Percentiles rank a stretch among this genome's conserved stretches.
These are phyloP conservation scores for Xerocomellus dryophilus DNA, from an alignment of 768 basidiomycete species.

Conservation along the genomic window DNA sequence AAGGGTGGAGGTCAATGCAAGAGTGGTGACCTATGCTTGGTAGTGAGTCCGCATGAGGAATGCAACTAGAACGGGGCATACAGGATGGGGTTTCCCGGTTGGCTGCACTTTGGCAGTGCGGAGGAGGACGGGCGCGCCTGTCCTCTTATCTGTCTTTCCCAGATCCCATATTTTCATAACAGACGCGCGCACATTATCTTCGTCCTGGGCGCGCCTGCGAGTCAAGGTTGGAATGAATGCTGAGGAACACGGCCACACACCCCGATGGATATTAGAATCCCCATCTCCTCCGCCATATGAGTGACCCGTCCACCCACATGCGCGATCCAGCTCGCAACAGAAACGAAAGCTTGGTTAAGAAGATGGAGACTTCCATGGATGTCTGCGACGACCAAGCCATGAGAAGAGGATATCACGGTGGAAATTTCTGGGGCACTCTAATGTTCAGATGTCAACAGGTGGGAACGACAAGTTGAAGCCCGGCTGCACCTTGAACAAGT, in stretches of 20 bases:
- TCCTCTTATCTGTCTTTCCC: slow-evolving; percentile 63
- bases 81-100: slow-evolving; percentile 76
- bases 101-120: slow-evolving; percentile 77
- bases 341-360: slow-evolving; percentile 71
- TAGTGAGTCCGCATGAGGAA: background rate
- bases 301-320: slow-evolving; percentile 78
- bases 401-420: slow-evolving; percentile 56
- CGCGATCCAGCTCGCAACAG: slow-evolving; percentile 71
- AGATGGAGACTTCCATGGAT: slow-evolving; percentile 81
- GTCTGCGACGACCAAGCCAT: slow-evolving; percentile 76
- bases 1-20: slow-evolving; percentile 74
- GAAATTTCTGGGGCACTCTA: slow-evolving; percentile 74
- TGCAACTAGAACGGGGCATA: slow-evolving; percentile 28
- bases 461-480: background rate
- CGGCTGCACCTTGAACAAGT: slow-evolving; percentile 66
- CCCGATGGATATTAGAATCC: slow-evolving; percentile 84
- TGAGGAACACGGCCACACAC: slow-evolving; percentile 45
- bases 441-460: background rate
- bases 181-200: slow-evolving; percentile 62
- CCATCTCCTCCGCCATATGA: slow-evolving; percentile 80
- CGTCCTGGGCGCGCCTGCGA: slow-evolving; percentile 54
- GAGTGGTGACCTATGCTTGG: slow-evolving; percentile 57
- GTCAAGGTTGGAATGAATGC: slow-evolving; percentile 12
- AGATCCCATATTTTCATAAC: slow-evolving; percentile 90
- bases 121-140: slow-evolving; percentile 57